phyloP scores from a whole-genome alignment of 305 asterid genomes.

The Fraxinus albicans region DNA sequence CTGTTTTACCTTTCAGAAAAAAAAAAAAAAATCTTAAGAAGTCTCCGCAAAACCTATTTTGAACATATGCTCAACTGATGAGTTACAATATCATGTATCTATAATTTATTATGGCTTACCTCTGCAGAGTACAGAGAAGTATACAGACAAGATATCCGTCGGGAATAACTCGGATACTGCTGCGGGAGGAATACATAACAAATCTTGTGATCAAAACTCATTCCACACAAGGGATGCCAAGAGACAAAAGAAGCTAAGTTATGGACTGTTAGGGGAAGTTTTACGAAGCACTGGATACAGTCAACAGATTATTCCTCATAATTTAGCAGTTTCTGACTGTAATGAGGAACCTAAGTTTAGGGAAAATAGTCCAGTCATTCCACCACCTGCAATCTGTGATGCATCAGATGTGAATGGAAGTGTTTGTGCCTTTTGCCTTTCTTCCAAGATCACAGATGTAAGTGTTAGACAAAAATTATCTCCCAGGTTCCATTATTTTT shows the following conservation, averaged over 20 bases:
- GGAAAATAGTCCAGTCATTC: constrained; percentile 32
- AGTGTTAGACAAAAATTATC: constrained; percentile 26
- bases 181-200: constrained; percentile 21
- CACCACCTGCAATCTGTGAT: constrained; percentile 31
- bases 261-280: constrained; percentile 28
- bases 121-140: constrained; percentile 38
- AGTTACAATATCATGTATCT: not conserved
- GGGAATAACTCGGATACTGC: constrained; percentile 27
- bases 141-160: constrained; percentile 25
- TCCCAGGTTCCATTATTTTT: not conserved
- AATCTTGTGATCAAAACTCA: not conserved
- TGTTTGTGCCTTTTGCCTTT: constrained; percentile 76
- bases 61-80: not conserved
- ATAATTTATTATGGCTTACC: constrained; percentile 6
- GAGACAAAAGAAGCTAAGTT: constrained; percentile 57
- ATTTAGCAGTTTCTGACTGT: constrained; percentile 31
- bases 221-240: constrained; percentile 49
- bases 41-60: not conserved
- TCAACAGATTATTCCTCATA: constrained; percentile 20
- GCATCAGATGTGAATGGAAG: constrained; percentile 33
- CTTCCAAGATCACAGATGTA: constrained; percentile 68
- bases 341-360: constrained; percentile 31
- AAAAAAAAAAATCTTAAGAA: not conserved
- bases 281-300: constrained; percentile 22
- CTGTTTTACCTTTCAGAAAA: no score